Evolutionary conservation across 306 rosid genomes (phyloP).

Genomic region (Herpetospermum pedunculosum): DNA sequence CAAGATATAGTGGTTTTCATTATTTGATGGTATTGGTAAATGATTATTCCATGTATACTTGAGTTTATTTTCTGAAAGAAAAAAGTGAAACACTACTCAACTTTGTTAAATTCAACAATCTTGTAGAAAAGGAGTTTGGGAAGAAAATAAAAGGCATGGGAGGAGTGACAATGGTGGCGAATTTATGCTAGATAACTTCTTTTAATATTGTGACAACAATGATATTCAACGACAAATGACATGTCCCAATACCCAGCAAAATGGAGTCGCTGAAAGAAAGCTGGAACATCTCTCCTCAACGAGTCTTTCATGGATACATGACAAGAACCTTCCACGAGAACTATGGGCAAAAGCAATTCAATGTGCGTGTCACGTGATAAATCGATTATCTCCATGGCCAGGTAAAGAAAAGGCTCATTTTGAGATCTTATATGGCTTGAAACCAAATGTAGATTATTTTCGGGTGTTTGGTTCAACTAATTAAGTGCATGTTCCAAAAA

Average conservation of each 20-base stretch:
- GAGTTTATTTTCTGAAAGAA: not conserved
- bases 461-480: too few species aligned
- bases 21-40: too few species aligned
- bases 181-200: not conserved
- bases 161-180: not conserved
- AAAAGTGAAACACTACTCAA: not conserved
- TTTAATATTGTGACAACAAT: not conserved
- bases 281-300: not conserved
- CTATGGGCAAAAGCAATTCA: not conserved
- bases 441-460: constrained; percentile 8
- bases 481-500: not conserved
- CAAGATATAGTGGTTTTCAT: too few species aligned
- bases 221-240: not conserved
- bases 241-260: not conserved
- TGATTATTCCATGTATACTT: not conserved
- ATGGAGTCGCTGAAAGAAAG: not conserved
- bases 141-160: not conserved
- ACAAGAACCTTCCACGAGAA: not conserved
- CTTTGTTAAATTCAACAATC: not conserved
- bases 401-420: constrained; percentile 8
- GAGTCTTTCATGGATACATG: not conserved
- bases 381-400: not conserved
- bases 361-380: constrained; percentile 6
- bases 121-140: not conserved
- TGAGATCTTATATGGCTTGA: not conserved